phyloP scores from a whole-genome alignment of 2,329 filamentous ascomycete genomes.

The Daldinia sp. region DNA sequence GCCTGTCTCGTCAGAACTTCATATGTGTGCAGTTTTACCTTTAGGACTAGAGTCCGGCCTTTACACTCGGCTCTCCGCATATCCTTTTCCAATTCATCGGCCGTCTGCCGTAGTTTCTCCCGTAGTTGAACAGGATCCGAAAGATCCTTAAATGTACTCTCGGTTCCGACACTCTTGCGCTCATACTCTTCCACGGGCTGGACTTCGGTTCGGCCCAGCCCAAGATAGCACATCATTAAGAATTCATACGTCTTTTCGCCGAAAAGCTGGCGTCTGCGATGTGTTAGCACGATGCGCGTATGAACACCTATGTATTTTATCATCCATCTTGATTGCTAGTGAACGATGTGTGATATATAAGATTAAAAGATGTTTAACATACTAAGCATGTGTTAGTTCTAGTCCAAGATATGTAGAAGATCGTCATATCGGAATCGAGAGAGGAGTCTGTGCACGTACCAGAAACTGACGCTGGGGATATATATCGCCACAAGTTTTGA shows the following conservation, averaged over 20 bases:
- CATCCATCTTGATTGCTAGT: background rate
- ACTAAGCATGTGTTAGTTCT: conserved; percentile 19
- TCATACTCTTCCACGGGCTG: conserved; percentile 90
- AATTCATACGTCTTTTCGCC: conserved; percentile 93
- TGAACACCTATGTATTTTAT: background rate
- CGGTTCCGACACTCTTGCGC: conserved; percentile 92
- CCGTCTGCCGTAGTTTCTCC: conserved; percentile 80
- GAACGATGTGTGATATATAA: background rate
- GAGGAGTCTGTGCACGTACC: conserved; percentile 13
- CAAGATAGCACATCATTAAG: conserved; percentile 82
- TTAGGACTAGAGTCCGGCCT: conserved; percentile 88
- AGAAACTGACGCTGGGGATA: conserved; percentile 78
- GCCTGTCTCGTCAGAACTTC: conserved; percentile 88
- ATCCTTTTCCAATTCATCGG: conserved; percentile 88
- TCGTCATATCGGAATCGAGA: background rate
- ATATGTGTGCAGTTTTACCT: conserved; percentile 93
- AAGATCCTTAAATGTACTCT: conserved; percentile 88
- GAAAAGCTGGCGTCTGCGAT: conserved; percentile 69
- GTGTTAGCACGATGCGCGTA: conserved; percentile 8
- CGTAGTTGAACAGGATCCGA: conserved; percentile 72
- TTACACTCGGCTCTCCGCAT: conserved; percentile 82
- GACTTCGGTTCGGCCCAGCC: conserved; percentile 83
- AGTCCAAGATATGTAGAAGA: background rate
- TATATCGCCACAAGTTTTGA: conserved; percentile 89
- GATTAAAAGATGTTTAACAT: conserved; percentile 14